Evolutionary conservation across 129 eudicot species (phyloP).

Genomic region (Tanacetum coccineum): DNA sequence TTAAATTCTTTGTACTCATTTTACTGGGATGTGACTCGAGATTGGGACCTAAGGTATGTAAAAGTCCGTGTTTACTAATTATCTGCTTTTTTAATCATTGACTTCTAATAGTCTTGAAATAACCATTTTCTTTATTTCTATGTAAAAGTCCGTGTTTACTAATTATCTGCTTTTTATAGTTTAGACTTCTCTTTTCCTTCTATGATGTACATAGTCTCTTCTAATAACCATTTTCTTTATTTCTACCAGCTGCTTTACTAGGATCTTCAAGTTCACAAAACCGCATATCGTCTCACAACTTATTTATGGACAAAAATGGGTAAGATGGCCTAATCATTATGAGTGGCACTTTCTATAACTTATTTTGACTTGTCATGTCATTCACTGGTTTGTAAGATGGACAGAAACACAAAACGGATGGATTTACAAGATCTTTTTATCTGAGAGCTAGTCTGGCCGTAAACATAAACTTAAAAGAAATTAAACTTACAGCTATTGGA

Average conservation of each 20-base stretch:
- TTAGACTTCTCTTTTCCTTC: neutral
- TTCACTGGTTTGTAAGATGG: neutral
- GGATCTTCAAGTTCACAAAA: conserved; percentile 92
- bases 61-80: neutral
- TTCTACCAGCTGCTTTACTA: conserved; percentile 73
- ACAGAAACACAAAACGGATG: neutral
- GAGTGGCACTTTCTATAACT: neutral
- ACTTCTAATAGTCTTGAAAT: neutral
- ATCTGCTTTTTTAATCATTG: neutral
- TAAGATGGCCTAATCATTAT: conserved; percentile 26
- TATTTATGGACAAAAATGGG: conserved; percentile 81
- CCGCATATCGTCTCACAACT: conserved; percentile 55
- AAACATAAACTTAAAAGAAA: too few relatives aligned
- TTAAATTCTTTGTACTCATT: conserved; percentile 80
- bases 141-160: conserved; percentile 7
- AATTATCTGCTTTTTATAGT: neutral
- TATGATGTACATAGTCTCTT: neutral
- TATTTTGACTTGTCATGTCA: neutral
- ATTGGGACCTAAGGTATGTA: conserved; percentile 94
- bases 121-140: too few relatives aligned
- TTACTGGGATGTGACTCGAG: conserved; percentile 93
- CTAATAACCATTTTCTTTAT: conserved; percentile 19
- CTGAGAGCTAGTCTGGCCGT: too few relatives aligned
- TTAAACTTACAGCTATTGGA: too few relatives aligned
- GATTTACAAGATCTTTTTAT: neutral